Base-by-base conservation (phyloP, 2,329 filamentous ascomycete genomes). In the Aspergillus sp. region DNA sequence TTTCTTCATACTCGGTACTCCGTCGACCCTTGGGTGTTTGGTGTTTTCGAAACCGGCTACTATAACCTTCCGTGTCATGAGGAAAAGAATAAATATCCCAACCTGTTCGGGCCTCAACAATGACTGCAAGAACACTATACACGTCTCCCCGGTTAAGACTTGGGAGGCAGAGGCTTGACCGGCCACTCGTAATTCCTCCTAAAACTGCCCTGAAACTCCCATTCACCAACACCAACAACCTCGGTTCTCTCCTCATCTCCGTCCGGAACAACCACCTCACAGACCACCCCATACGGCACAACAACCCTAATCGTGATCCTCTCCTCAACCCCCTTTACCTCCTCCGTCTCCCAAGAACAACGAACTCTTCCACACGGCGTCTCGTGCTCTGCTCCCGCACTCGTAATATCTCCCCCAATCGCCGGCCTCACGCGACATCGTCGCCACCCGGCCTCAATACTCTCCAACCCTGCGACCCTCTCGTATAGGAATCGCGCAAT, bases 401-500 rank as follows among this genome's bases (percentile, higher is more conserved):
- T 49, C 16, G 14, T 14, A 49, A 49, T 22, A 5, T 20, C 16
- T 7, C 20, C 46, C 20, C 46, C 46, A 26, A 49, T 49, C 10
- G 46, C 46, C 9, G 46, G 46, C 20, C 20, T 4, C 4, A 49
- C 46, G 20, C 46, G 46, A 11, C 11, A 49, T 4, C 46, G 16
- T 6, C 10, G n/a, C 46, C 46, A 49, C 9, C 46, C 46, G 1
- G 46, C 10, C 12, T 20, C 20, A 20, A 22, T 18, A 3, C 46
- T 20, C 9, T 49, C 24, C 49, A 51, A 9, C 12, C 49, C 49
- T 3, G 22, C 22, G 1, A 51, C 49, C 11, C 22, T 51, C 24
- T 51, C 49, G 14, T 31, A 31, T 10, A 51, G 22, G 4, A 26
- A 51, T 4, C 69, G 68, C 0, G 69, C 75, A 11, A 78, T 73